A percentile compares a stretch with the other conserved stretches of the same genome.
These are phyloP conservation scores for Naganishia sp. DNA, from an alignment of 1,284 basidiomycete genomes.

Conservation along the genomic window DNA sequence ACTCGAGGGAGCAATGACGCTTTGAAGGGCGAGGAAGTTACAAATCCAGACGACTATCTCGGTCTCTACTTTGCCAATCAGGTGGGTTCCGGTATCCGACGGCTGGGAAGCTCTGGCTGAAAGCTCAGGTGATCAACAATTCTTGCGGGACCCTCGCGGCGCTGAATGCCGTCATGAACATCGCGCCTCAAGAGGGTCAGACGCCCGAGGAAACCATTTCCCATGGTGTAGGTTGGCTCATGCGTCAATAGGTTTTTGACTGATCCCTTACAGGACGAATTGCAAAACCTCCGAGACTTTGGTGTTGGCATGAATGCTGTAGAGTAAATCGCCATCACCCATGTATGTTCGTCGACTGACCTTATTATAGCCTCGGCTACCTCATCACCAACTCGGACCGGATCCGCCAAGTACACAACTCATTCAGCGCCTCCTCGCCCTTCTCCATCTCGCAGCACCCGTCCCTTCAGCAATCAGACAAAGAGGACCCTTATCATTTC, in stretches of 20 bases:
- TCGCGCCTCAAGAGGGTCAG: conserved; percentile 55
- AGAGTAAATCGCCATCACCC: conserved; percentile 45
- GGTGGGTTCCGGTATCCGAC: conserved; percentile 40
- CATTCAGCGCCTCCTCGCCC: conserved; percentile 72
- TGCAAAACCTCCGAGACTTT: conserved; percentile 74
- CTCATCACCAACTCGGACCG: conserved; percentile 82
- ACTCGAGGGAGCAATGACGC: conserved; percentile 58
- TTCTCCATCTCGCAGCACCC: conserved; percentile 75
- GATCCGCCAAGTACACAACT: conserved; percentile 80
- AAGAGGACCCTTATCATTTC: conserved; percentile 91
- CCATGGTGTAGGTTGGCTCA: conserved; percentile 57
- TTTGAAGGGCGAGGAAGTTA: conserved; percentile 47
- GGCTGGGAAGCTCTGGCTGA: neutral
- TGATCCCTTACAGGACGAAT: conserved; percentile 55
- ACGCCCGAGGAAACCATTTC: conserved; percentile 56
- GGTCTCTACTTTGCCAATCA: conserved; percentile 88
- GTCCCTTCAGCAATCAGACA: conserved; percentile 58
- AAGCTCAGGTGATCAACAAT: conserved; percentile 74
- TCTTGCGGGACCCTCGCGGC: conserved; percentile 90
- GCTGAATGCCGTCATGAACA: conserved; percentile 87
- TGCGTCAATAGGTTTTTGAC: neutral
- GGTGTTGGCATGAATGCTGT: conserved; percentile 79
- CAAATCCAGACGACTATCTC: conserved; percentile 64
- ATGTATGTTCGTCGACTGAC: neutral
- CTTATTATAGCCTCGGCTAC: conserved; percentile 67